phyloP scores from a whole-genome alignment of 2,329 filamentous ascomycete genomes.

The Westerdykella ornata region DNA sequence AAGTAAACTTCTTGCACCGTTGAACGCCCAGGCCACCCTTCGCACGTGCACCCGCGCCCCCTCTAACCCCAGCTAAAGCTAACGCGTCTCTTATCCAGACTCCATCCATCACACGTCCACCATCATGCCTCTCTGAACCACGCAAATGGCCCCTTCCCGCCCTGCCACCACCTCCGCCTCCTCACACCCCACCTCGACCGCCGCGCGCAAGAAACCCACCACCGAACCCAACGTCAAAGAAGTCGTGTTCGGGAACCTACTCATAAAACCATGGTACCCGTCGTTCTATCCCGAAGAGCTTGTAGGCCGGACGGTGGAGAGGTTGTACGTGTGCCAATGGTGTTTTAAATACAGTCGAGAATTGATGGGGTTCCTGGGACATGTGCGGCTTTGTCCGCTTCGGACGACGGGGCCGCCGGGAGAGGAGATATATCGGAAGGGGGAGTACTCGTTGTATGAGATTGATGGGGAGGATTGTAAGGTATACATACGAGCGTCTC shows the following conservation, averaged over 20 bases:
- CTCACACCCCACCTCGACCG: background rate
- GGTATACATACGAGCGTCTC: constrained; percentile 13
- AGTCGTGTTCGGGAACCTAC: constrained; percentile 75
- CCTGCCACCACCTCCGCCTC: background rate
- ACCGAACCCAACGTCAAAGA: constrained; percentile 73
- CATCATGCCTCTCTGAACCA: background rate
- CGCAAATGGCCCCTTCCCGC: background rate
- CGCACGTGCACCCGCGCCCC: too few species aligned
- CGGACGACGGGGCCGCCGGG: constrained; percentile 53
- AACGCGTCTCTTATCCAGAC: too few species aligned
- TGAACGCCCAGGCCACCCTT: too few species aligned
- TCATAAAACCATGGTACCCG: constrained; percentile 87
- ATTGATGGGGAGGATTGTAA: constrained; percentile 83
- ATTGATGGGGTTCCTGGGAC: constrained; percentile 43
- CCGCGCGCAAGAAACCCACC: constrained; percentile 8
- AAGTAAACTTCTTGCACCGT: too few species aligned
- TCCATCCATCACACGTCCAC: too few species aligned
- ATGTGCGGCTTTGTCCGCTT: constrained; percentile 35
- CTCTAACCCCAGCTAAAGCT: too few species aligned
- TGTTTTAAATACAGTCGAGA: constrained; percentile 87
- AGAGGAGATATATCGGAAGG: constrained; percentile 67
- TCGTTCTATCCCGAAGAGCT: constrained; percentile 75
- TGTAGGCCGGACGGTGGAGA: constrained; percentile 39
- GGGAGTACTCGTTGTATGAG: constrained; percentile 82
- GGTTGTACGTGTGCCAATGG: constrained; percentile 79